Evolutionary conservation across 768 basidiomycete species (phyloP), one percentile per base, ranked within the genome.

Genomic region (Dentipellis fragilis): DNA sequence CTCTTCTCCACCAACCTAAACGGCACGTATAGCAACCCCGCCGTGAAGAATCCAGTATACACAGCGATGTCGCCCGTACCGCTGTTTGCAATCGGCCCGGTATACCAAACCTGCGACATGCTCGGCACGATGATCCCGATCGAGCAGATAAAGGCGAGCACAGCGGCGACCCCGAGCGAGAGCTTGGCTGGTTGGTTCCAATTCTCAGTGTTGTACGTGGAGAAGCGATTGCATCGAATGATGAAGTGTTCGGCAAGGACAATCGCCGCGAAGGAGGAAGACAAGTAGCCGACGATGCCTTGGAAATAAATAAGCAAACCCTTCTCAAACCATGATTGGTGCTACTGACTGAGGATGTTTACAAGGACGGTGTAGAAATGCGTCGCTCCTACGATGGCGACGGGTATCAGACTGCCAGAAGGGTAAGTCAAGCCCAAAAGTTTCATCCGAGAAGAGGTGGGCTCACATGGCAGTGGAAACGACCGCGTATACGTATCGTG

Each of bases 91-190:
- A 80, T 73, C 0, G 77, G 76, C 0, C 79, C 79, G 4, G 69
- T 68, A 57, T 73, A 80, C 77, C 76, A 80, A 40, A 58, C 77
- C 47, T 80, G 78, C 47, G 73, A 71, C 78, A 80, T 80, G 57
- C 73, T 75, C 10, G 75, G 71, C 4, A 79, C 65, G 42, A 76
- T 62, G 29, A 73, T 64, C 4, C 74, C 70, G 22, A 69, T 70
- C 1, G 69, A 72, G 39, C 71, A 73, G 11, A 69, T 17, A 48
- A 75, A 74, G 2, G 77, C 68, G 16, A 71, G 34, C 9, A 75
- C 61, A 0, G 75, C 79, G 0, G 80, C 72, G 9, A 66, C 14
- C 0, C 78, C 67, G 3, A 65, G 62, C 16, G 79, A 79, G 14
- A 80, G 71, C 21, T 61, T 59, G 1, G 56, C 34, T 1, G 72